Percentiles rank a stretch among this genome's conserved stretches.
phyloP scores from a whole-genome alignment of 148 eudicot genomes.

The Salicornia ramosissima region DNA sequence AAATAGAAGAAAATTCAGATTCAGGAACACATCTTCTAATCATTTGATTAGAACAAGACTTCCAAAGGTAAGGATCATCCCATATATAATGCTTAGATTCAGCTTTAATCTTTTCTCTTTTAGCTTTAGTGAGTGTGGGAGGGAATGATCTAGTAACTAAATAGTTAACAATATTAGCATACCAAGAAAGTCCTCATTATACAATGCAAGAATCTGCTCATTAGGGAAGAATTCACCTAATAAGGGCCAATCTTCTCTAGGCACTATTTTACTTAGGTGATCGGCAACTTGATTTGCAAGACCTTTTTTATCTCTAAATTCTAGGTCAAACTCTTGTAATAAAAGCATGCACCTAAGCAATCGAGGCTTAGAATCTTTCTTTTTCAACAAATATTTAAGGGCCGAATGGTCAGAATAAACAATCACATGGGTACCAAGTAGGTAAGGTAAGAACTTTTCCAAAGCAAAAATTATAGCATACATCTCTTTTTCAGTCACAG shows the following conservation, averaged over 20 bases:
- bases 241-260: too few species aligned
- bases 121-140: not conserved
- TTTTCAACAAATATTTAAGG: not conserved
- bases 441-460: constrained; percentile 1
- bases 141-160: not conserved
- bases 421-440: not conserved
- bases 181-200: not conserved
- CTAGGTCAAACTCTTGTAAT: not conserved
- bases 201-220: too few species aligned
- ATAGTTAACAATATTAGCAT: not conserved
- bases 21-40: too few species aligned
- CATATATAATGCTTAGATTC: not conserved
- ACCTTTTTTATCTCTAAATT: not conserved
- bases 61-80: too few species aligned
- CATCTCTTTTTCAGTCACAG: too few species aligned
- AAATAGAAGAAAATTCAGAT: too few species aligned
- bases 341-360: not conserved
- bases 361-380: not conserved
- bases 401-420: too few species aligned
- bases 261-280: not conserved
- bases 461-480: too few species aligned
- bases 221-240: not conserved
- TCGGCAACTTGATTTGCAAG: not conserved
- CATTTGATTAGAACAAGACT: too few species aligned
- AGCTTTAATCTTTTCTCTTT: too few species aligned